phyloP scores from a whole-genome alignment of 352 stramenopile genomes.

The Lagenidium giganteum region DNA sequence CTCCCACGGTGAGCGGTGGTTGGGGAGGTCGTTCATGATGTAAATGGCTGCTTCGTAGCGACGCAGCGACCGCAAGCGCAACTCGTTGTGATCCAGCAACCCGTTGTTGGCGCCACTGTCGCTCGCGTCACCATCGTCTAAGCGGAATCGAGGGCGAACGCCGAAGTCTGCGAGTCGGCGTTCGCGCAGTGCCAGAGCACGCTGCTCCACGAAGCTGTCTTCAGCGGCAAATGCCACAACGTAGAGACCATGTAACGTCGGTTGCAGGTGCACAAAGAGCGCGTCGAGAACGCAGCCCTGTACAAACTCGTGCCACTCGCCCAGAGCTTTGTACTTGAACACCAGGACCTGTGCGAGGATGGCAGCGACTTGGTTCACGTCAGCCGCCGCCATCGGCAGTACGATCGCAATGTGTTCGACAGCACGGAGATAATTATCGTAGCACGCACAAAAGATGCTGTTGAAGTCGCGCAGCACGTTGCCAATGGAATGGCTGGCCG shows the following conservation, averaged over 20 bases:
- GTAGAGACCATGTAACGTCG: conserved; percentile 49
- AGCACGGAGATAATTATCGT: conserved; percentile 25
- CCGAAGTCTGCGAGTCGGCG: conserved; percentile 30
- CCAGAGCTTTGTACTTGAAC: conserved; percentile 44
- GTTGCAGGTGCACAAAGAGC: conserved; percentile 62
- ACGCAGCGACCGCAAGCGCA: conserved; percentile 20
- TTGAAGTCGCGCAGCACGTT: conserved; percentile 45
- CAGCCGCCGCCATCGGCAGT: conserved; percentile 37
- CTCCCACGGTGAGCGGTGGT: conserved; percentile 43
- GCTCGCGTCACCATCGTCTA: conserved; percentile 31
- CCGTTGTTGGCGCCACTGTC: background rate
- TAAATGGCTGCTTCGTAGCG: conserved; percentile 35
- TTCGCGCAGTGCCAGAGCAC: conserved; percentile 21
- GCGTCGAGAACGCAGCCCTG: conserved; percentile 42
- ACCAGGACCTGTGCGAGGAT: conserved; percentile 50
- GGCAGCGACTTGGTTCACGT: conserved; percentile 43
- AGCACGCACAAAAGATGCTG: conserved; percentile 40
- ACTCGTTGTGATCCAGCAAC: conserved; percentile 16
- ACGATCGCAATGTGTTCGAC: conserved; percentile 8
- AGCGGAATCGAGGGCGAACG: conserved; percentile 35
- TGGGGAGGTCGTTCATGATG: conserved; percentile 36
- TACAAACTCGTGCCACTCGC: conserved; percentile 17
- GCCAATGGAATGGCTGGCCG: conserved; percentile 44
- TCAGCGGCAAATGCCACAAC: conserved; percentile 42
- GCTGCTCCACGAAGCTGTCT: conserved; percentile 30